Conservation (phyloP, 257 asterid species). For the Solanum habrochaites region DNA sequence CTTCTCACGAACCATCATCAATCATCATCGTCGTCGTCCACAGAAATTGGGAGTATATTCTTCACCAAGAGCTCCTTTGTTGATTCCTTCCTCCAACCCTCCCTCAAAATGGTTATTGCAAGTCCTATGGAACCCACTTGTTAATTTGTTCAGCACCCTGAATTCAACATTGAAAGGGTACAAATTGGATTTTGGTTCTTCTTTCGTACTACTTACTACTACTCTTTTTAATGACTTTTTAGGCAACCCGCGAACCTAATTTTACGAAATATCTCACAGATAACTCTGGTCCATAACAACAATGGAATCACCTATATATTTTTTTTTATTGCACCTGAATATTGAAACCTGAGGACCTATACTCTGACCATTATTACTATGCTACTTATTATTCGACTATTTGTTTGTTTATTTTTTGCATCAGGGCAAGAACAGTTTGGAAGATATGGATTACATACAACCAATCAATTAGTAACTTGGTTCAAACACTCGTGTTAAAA, state of each 20-base stretch:
- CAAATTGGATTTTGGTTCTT: slow-evolving; percentile 3
- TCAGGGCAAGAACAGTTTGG: not conserved
- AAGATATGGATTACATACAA: not conserved
- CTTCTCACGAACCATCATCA: slow-evolving; percentile 35
- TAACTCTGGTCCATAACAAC: not conserved
- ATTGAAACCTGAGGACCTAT: not conserved
- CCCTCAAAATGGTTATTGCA: slow-evolving; percentile 17
- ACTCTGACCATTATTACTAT: not conserved
- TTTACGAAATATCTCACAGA: not conserved
- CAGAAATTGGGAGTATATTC: slow-evolving; percentile 23
- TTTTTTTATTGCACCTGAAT: no score
- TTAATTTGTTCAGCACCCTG: slow-evolving; percentile 45
- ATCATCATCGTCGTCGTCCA: slow-evolving; percentile 27
- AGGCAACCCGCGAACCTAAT: not conserved
- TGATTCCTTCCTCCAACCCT: slow-evolving; percentile 18
- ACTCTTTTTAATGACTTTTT: not conserved
- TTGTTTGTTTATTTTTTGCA: not conserved
- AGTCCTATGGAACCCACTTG: slow-evolving; percentile 42
- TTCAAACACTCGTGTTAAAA: not conserved
- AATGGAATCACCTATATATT: not conserved
- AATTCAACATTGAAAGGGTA: slow-evolving; percentile 69
- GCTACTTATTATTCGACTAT: not conserved
- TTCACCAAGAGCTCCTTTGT: slow-evolving; percentile 19
- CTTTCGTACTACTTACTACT: not conserved
- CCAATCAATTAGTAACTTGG: not conserved